phyloP scores from a whole-genome alignment of 106 monocot species.

The Vanilla planifolia region DNA sequence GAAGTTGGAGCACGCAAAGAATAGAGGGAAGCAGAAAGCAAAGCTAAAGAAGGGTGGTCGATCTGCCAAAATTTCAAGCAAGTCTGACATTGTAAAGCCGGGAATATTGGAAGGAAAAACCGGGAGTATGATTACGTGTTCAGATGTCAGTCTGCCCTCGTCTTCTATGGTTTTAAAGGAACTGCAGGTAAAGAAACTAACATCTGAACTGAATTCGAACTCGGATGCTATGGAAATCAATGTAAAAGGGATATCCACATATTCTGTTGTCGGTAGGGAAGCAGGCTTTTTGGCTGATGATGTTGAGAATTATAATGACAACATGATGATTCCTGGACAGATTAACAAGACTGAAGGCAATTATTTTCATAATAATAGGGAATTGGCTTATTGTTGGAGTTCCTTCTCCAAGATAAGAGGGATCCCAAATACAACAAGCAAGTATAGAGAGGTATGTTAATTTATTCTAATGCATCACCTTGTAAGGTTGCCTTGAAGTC shows the following conservation, averaged over 20 bases:
- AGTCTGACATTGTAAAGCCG: constrained; percentile 2
- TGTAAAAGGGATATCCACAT: not conserved
- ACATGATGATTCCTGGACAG: not conserved
- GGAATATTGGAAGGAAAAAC: not conserved
- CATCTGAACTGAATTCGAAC: not conserved
- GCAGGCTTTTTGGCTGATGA: not conserved
- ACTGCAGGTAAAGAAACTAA: not conserved
- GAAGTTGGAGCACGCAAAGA: not conserved
- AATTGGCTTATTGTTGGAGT: constrained; percentile 4
- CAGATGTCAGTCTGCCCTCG: not conserved
- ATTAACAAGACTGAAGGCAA: not conserved
- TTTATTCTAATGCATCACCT: not conserved
- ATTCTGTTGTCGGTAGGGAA: not conserved
- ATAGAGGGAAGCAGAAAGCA: constrained; percentile 3
- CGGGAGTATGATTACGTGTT: constrained; percentile 1
- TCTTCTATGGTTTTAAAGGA: constrained; percentile 2
- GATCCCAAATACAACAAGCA: constrained; percentile 14
- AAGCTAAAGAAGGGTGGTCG: constrained; percentile 3
- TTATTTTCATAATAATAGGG: not conserved
- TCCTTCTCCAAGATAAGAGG: constrained; percentile 9
- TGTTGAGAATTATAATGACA: not conserved
- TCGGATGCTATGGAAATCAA: not conserved
- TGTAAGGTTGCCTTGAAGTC: not conserved
- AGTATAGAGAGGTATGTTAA: constrained; percentile 10
- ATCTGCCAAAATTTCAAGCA: not conserved